These are phyloP conservation scores for barley (Hordeum vulgare) DNA, from an alignment of 176 grass and related monocot genomes.

Conservation along the genomic window DNA sequence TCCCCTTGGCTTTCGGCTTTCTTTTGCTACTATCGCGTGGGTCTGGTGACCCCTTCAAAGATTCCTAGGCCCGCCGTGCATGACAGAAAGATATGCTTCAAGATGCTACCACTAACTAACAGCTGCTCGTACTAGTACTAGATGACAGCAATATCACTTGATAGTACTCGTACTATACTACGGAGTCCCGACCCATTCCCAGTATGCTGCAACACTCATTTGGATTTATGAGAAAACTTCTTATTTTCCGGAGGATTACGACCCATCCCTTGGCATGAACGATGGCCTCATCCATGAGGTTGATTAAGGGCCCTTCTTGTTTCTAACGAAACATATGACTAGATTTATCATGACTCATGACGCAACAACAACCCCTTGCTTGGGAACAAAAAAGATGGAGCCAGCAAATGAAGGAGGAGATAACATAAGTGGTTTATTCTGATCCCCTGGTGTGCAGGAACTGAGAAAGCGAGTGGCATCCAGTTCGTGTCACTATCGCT, in stretches of 20 bases:
- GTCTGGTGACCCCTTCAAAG: background rate
- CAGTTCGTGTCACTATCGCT: background rate
- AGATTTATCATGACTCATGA: background rate
- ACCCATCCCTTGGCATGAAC: background rate
- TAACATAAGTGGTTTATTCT: background rate
- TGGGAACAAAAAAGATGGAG: conserved; percentile 10
- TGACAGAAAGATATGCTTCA: background rate
- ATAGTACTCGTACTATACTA: no score
- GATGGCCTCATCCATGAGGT: background rate
- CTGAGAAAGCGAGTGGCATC: background rate
- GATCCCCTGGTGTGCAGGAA: background rate
- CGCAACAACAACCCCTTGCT: background rate
- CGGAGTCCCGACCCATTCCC: background rate
- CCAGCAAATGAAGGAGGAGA: background rate
- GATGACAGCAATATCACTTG: background rate
- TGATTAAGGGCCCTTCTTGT: background rate
- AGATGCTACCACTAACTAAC: background rate
- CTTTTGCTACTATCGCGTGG: background rate
- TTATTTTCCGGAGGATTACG: background rate
- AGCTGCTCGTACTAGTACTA: background rate
- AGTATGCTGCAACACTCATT: background rate
- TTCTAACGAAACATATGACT: background rate
- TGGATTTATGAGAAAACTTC: background rate
- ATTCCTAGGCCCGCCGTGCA: conserved; percentile 17
- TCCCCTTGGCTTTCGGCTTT: background rate